These are phyloP conservation scores for Lasiosphaeris hirsuta DNA, from an alignment of 495 filamentous ascomycete species.

Conservation along the genomic window DNA sequence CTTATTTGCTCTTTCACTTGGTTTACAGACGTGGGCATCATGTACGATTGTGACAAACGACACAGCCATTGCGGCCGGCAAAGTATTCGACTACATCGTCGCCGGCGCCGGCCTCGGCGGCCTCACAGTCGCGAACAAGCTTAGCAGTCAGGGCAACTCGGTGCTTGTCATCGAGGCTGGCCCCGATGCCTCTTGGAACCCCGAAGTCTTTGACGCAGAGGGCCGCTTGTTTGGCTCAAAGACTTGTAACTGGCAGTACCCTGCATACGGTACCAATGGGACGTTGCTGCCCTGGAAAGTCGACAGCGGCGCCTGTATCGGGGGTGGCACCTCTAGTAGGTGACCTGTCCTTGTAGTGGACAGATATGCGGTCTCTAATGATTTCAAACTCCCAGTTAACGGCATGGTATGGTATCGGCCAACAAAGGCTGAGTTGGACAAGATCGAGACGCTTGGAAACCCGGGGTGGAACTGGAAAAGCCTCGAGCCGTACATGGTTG, in stretches of 20 bases:
- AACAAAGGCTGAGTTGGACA: slow-evolving; percentile 8
- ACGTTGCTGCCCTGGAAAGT: background rate
- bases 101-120: slow-evolving; percentile 8
- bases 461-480: slow-evolving; percentile 12
- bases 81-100: slow-evolving; percentile 10
- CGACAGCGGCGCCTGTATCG: slow-evolving; percentile 10
- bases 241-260: slow-evolving; percentile 9
- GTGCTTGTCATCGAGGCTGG: slow-evolving; percentile 11
- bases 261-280: slow-evolving; percentile 7
- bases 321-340: slow-evolving; percentile 7
- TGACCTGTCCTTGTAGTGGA: too few species aligned
- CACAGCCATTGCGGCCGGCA: background rate
- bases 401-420: slow-evolving; percentile 14
- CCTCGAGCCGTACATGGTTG: slow-evolving; percentile 5
- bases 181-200: slow-evolving; percentile 1
- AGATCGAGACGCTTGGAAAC: slow-evolving; percentile 8
- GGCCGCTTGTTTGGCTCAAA: background rate
- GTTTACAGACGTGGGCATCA: too few species aligned
- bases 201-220: slow-evolving; percentile 1
- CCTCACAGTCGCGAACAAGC: slow-evolving; percentile 4
- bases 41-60: slow-evolving; percentile 8
- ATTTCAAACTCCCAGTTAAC: background rate
- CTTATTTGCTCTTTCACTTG: too few species aligned
- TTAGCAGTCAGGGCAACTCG: slow-evolving; percentile 3
- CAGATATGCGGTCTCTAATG: background rate